Percentiles rank a stretch among this genome's conserved stretches.
Evolutionary conservation across 352 stramenopile genomes (phyloP).

Genomic region (Phytopythium cucurbitacearum): DNA sequence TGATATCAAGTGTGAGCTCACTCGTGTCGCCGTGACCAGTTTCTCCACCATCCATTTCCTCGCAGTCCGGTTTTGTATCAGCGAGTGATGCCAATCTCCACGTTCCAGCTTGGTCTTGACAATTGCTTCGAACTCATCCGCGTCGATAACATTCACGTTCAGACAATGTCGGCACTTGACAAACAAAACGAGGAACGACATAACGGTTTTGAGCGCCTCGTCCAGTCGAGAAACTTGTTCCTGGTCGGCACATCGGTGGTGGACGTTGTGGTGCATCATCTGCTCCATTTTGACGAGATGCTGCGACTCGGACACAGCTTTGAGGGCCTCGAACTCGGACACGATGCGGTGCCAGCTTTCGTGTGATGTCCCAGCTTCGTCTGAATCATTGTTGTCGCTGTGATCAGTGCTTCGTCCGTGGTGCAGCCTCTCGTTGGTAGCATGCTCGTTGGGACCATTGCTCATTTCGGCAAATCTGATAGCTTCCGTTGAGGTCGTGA

Average conservation of each 20-base stretch:
- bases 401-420: slow-evolving; percentile 9
- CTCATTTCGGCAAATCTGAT: background rate
- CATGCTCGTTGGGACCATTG: background rate
- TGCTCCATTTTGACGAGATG: slow-evolving; percentile 34
- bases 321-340: slow-evolving; percentile 17
- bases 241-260: slow-evolving; percentile 41
- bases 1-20: background rate
- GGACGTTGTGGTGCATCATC: slow-evolving; percentile 52
- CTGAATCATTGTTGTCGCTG: slow-evolving; percentile 24
- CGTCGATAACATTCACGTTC: background rate
- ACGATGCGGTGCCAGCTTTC: slow-evolving; percentile 17
- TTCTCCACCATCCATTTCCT: slow-evolving; percentile 30
- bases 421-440: background rate
- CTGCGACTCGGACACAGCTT: slow-evolving; percentile 19
- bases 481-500: background rate
- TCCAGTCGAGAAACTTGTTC: slow-evolving; percentile 26
- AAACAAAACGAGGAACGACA: background rate
- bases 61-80: slow-evolving; percentile 27
- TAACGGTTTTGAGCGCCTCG: slow-evolving; percentile 17
- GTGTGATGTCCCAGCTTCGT: slow-evolving; percentile 3
- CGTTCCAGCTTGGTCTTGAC: slow-evolving; percentile 6
- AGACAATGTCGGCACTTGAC: background rate
- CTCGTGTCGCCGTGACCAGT: slow-evolving; percentile 16
- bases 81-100: background rate
- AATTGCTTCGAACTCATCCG: background rate